Evolutionary conservation across 257 asterid genomes (phyloP), one percentile per base, ranked within the genome.

Genomic region (Dorcoceras hygrometricum): DNA sequence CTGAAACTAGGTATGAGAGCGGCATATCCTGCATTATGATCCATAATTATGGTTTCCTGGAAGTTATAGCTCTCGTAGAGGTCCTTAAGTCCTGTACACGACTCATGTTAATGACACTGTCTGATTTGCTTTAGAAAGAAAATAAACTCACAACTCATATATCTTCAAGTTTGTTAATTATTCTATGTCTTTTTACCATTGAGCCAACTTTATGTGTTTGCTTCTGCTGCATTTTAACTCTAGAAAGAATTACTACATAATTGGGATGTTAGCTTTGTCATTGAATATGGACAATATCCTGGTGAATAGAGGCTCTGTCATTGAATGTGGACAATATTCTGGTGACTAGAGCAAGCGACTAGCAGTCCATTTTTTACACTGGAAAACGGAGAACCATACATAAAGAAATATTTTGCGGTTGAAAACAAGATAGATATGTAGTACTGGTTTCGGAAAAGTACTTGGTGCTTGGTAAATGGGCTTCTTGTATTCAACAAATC

Each of bases 1-100:
- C 89, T 62, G 51, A 88, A 81, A 68, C 59, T 83, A 22, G 96
- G 98, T 89, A 73, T 72, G 76, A 6, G n/a, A 12, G 34, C 12
- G n/a, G 23, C 24, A 51, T n/a, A 43, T 43, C 19, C 6, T 3
- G 51, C 51, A 43, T 43, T 4, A 43, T 43, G 51, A 12, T 65
- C 5, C 59, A 31, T 46, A 29, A 22, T 66, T 68, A 57, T 56
- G n/a, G 16, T 7, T n/a, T 48, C 1, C n/a, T 24, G 10, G 4
- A 14, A 43, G 0, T 12, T 43, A 43, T 43, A 43, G 51, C 19
- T 43, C 51, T 43, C 6, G 19, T 0, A 12, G 51, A 43, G 51
- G 19, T 14, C 48, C 19, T 43, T 43, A 14, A 43, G 51, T n/a
- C 51, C 51, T 43, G 7, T 43, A 3, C n/a, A 14, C 0, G 6